A percentile compares a stretch with the other conserved stretches of the same genome.
These are phyloP conservation scores for Rhinocladiella similis DNA, from an alignment of 2,329 filamentous ascomycete genomes.

Conservation along the genomic window DNA sequence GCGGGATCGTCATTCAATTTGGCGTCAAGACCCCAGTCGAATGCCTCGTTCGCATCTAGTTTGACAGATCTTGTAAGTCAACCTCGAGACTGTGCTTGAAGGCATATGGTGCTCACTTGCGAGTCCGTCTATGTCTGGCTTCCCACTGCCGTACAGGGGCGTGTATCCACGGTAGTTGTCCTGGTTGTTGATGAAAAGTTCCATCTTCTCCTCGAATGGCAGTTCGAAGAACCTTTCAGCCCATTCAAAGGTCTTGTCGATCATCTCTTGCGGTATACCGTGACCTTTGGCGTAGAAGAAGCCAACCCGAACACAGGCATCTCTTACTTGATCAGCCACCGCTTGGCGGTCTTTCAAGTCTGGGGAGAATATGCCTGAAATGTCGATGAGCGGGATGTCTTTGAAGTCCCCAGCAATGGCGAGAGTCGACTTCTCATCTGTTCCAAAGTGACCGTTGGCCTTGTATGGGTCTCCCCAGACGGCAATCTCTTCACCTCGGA, in stretches of 20 bases:
- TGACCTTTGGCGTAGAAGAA: slow-evolving; percentile 28
- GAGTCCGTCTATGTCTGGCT: slow-evolving; percentile 2
- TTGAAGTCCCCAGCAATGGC: slow-evolving; percentile 2
- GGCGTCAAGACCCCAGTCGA: slow-evolving; percentile 21
- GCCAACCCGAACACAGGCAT: not conserved
- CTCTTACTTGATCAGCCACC: not conserved
- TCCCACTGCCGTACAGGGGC: slow-evolving; percentile 6
- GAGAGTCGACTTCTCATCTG: not conserved
- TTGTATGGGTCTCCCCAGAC: not conserved
- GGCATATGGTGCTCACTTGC: slow-evolving; percentile 3
- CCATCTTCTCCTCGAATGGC: slow-evolving; percentile 46
- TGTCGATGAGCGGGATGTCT: slow-evolving; percentile 2
- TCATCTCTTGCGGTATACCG: slow-evolving; percentile 24
- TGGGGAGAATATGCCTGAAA: not conserved
- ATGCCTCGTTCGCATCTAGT: slow-evolving; percentile 14
- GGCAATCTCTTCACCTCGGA: slow-evolving; percentile 1
- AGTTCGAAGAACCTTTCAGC: slow-evolving; percentile 41
- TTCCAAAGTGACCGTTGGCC: not conserved
- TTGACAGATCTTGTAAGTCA: not conserved
- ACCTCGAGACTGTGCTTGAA: not conserved
- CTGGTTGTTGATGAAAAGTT: slow-evolving; percentile 41
- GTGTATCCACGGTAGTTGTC: slow-evolving; percentile 13
- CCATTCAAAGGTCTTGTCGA: slow-evolving; percentile 14
- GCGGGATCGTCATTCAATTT: slow-evolving; percentile 5
- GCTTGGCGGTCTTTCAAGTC: not conserved